phyloP scores from a whole-genome alignment of 1,284 basidiomycete species.

The Heliocybe sulcata region DNA sequence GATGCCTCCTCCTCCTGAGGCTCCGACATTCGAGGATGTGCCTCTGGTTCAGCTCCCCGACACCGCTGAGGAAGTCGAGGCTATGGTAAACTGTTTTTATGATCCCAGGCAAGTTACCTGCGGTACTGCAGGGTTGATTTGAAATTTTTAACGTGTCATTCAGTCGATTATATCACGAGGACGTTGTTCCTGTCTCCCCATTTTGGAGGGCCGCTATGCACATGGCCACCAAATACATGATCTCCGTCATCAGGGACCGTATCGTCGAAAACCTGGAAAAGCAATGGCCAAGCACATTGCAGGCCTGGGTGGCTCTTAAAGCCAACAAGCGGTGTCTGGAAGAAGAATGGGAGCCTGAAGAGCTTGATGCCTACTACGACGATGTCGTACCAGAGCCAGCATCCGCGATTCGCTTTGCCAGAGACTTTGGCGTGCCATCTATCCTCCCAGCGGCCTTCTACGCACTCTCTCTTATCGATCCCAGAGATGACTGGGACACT shows the following conservation, averaged over 20 bases:
- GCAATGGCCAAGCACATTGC: neutral
- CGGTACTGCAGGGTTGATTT: no score
- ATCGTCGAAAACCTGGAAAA: neutral
- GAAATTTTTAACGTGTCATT: no score
- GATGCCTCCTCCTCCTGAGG: neutral
- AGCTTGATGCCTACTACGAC: neutral
- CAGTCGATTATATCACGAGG: no score
- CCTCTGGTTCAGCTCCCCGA: neutral
- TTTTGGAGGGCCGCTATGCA: neutral
- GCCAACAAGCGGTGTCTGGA: no score
- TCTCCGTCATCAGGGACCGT: neutral
- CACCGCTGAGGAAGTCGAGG: neutral
- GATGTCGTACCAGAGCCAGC: neutral
- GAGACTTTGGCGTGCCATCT: neutral
- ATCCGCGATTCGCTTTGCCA: neutral
- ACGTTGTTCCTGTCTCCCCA: neutral
- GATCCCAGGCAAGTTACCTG: neutral
- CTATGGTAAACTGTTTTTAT: neutral
- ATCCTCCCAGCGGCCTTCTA: neutral
- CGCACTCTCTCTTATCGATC: neutral
- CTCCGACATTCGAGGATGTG: neutral
- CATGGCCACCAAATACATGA: neutral
- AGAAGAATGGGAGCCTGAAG: no score
- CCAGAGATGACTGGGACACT: neutral
- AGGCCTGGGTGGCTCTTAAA: no score